A percentile compares a stretch with the other conserved stretches of the same genome.
Conservation (phyloP, 2,329 filamentous ascomycete species). For the Aspergillus candidus region DNA sequence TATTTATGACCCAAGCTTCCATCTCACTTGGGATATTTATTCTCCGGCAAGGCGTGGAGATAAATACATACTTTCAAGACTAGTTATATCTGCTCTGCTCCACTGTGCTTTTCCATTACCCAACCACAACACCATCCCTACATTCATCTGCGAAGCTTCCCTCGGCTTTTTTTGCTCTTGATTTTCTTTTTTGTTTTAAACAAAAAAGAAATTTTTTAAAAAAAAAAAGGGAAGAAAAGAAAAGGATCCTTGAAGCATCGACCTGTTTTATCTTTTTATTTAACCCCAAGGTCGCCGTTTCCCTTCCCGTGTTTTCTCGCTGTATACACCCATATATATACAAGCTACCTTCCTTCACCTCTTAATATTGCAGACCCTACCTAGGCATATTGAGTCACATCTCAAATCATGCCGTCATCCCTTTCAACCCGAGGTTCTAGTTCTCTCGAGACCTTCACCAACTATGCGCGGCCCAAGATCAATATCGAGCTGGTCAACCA, state of each 20-base stretch:
- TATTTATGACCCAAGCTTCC: background rate
- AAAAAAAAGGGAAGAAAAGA: too few relatives aligned
- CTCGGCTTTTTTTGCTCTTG: constrained; percentile 1
- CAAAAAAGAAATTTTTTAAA: too few relatives aligned
- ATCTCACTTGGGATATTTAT: too few relatives aligned
- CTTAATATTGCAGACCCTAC: too few relatives aligned
- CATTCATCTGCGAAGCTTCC: constrained; percentile 5
- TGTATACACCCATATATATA: background rate
- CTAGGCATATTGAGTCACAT: background rate
- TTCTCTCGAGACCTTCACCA: constrained; percentile 22
- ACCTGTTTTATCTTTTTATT: too few relatives aligned
- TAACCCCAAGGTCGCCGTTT: too few relatives aligned
- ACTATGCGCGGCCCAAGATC: constrained; percentile 26
- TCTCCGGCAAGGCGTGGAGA: too few relatives aligned
- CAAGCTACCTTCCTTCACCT: too few relatives aligned
- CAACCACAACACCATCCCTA: constrained; percentile 14
- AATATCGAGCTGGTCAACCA: constrained; percentile 27
- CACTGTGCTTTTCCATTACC: constrained; percentile 12
- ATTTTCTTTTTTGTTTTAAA: background rate
- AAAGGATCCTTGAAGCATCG: too few relatives aligned
- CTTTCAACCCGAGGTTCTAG: constrained; percentile 22
- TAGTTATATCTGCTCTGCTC: constrained; percentile 2
- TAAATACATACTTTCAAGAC: too few relatives aligned
- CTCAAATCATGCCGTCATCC: constrained; percentile 16
- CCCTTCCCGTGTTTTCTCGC: too few relatives aligned